Evolutionary conservation across 2,329 filamentous ascomycete genomes (phyloP), one percentile per base, ranked within the genome.

Genomic region (Venturiaceae sp.): DNA sequence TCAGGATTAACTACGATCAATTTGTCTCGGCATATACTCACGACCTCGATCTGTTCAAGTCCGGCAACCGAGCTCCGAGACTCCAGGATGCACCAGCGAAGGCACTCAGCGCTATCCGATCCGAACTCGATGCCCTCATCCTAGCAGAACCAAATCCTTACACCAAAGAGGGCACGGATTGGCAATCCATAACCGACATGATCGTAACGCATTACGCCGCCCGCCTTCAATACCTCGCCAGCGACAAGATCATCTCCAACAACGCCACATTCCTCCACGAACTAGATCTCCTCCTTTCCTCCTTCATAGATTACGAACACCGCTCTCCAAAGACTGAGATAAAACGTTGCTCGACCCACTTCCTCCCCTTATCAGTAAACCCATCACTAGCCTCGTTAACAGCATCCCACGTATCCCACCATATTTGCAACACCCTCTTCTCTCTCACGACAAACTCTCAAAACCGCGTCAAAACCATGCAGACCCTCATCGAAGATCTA

Each of bases 121-220:
- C 65, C 0, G 77, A 82, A 21, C 66, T 87, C 1, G 70, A 70
- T 2, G 58, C 66, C 0, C 69, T 82, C 50, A 70, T 80, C 1
- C 62, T 70, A 32, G 63, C 70, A 11, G 68, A 70, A 13, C 28
- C 64, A 30, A 66, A 59, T 26, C 41, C 52, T 13, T 57, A 28
- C 37, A 33, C 28, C 21, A 14, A 6, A n/a, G 14, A 54, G 7
- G 62, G 63, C 3, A 65, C 81, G 28, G 73, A 88, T 64, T 91
- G 88, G 88, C 87, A 90, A 66, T 77, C 72, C 0, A 73, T 87
- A 1, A 77, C 79, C 0, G 88, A 92, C 64, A 78, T 87, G 75
- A 73, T 91, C 3, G 75, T 88, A 3, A 68, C 75, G 4, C 79
- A 87, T 1, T 90, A 86, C 64, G 77, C 79, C 3, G 72, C 79